Conservation (phyloP, 805 yeast species). For the Cyberlindnera euphorbiae region DNA sequence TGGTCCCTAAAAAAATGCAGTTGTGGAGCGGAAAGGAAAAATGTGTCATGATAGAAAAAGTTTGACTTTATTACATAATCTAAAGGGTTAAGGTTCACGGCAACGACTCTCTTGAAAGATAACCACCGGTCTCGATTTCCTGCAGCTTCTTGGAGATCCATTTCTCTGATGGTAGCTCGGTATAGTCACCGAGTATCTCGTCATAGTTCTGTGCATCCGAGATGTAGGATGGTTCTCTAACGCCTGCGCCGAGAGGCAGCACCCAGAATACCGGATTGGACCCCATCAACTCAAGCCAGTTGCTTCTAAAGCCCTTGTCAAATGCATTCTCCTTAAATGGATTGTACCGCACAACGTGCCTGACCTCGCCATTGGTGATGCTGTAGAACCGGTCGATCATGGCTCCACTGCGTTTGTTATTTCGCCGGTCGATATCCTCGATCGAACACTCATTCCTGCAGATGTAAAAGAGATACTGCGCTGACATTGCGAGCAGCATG, state of each 20-base stretch:
- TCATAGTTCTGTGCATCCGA: constrained; percentile 11
- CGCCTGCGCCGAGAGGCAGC: constrained; percentile 23
- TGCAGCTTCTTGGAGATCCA: constrained; percentile 19
- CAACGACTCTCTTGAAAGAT: constrained; percentile 8
- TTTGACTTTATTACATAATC: too few relatives aligned
- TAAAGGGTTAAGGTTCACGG: too few relatives aligned
- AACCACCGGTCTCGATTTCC: constrained; percentile 26
- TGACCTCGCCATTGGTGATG: constrained; percentile 28
- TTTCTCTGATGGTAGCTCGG: constrained; percentile 13
- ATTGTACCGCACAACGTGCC: constrained; percentile 37
- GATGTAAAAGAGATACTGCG: constrained; percentile 42
- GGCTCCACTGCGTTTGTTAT: constrained; percentile 23
- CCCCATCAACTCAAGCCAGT: constrained; percentile 29
- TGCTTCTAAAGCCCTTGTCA: constrained; percentile 21
- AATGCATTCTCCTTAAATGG: constrained; percentile 16
- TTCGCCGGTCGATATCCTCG: constrained; percentile 45
- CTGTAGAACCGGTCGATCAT: constrained; percentile 25
- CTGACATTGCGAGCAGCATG: constrained; percentile 39
- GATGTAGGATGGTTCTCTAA: constrained; percentile 4
- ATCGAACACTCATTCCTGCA: constrained; percentile 49
- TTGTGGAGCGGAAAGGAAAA: too few relatives aligned
- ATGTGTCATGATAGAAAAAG: too few relatives aligned
- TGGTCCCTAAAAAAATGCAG: too few relatives aligned
- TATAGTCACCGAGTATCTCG: constrained; percentile 26
- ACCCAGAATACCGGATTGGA: constrained; percentile 26